Conservation (phyloP, 1,284 basidiomycete species). For the Rhodotorula glutinis region DNA sequence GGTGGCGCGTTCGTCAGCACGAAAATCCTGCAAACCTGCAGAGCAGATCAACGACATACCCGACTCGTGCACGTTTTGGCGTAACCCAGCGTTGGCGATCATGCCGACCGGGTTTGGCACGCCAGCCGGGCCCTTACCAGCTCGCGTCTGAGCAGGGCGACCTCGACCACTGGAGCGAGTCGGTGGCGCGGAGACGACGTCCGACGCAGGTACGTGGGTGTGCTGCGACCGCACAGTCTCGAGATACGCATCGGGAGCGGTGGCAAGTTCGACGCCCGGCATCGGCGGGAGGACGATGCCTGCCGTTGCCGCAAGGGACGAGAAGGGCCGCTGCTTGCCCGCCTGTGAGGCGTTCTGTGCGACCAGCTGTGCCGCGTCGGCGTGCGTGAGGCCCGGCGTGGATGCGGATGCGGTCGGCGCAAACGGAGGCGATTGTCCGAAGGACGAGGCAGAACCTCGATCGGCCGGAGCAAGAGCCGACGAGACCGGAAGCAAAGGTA, state of each 20-base stretch:
- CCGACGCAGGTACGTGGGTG: no score
- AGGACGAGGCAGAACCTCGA: no score
- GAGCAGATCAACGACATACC: conserved; percentile 2
- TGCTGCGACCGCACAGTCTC: neutral
- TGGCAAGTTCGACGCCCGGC: neutral
- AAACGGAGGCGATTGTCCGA: no score
- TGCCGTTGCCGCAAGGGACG: conserved; percentile 12
- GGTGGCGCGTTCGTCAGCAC: neutral
- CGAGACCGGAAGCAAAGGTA: neutral
- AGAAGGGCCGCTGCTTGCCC: neutral
- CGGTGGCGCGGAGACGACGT: no score
- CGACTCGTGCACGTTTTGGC: conserved; percentile 10
- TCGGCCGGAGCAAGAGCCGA: no score
- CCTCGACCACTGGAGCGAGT: no score
- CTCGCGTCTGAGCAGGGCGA: neutral
- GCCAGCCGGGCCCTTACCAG: neutral
- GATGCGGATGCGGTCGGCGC: neutral
- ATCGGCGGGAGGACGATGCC: conserved; percentile 13
- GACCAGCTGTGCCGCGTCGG: neutral
- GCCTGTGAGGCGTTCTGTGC: neutral
- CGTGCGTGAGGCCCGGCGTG: no score
- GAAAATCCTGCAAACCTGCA: no score
- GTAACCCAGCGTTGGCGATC: conserved; percentile 32
- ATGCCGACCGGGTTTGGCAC: conserved; percentile 14
- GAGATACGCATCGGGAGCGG: neutral